Conservation (phyloP, 805 yeast species). For the Kluyveromyces wickerhamii region DNA sequence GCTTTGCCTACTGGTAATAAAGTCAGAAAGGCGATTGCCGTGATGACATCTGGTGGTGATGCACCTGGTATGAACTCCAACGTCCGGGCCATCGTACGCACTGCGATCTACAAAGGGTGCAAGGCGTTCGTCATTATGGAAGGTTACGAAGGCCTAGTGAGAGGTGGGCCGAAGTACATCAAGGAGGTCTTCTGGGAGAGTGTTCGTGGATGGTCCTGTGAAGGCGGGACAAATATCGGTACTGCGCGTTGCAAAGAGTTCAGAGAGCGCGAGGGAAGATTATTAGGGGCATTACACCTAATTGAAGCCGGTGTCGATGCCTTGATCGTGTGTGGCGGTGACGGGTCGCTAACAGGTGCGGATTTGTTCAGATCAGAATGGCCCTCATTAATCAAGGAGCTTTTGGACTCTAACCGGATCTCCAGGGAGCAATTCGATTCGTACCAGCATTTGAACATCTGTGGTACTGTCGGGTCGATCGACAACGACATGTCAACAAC, state of each 20-base stretch:
- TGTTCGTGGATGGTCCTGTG: conserved; percentile 60
- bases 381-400: conserved; percentile 61
- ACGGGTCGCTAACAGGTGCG: conserved; percentile 77
- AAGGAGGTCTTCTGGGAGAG: conserved; percentile 64
- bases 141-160: conserved; percentile 67
- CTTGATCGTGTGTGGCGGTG: conserved; percentile 75
- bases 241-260: conserved; percentile 69
- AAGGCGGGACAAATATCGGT: conserved; percentile 74
- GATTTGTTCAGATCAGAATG: conserved; percentile 70
- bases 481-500: conserved; percentile 84
- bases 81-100: conserved; percentile 63
- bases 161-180: conserved; percentile 48
- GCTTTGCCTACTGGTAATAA: conserved; percentile 27
- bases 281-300: conserved; percentile 56
- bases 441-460: conserved; percentile 53
- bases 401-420: conserved; percentile 40
- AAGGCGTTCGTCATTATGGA: conserved; percentile 62
- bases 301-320: conserved; percentile 69
- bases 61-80: conserved; percentile 78
- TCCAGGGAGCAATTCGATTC: conserved; percentile 39
- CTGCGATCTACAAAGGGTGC: conserved; percentile 58
- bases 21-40: conserved; percentile 53
- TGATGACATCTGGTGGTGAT: conserved; percentile 79
- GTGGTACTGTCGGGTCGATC: conserved; percentile 76
- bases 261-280: conserved; percentile 57